Percentiles rank a stretch among this genome's conserved stretches.
These are phyloP conservation scores for Euphorbia pulcherrima DNA, from an alignment of 345 rosid species.

Conservation along the genomic window DNA sequence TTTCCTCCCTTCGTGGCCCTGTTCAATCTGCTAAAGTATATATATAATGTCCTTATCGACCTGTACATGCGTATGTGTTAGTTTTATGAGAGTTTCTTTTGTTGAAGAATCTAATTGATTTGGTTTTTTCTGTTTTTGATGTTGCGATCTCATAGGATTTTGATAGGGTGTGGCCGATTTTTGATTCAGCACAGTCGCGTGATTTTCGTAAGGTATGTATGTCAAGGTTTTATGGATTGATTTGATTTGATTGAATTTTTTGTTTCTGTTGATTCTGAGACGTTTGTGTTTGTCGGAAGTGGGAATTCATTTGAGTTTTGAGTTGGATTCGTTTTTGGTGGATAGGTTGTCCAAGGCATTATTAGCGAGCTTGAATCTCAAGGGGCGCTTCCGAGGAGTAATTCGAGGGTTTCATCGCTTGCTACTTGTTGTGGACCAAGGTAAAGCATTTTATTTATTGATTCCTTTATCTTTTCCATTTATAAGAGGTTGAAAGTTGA, in stretches of 20 bases:
- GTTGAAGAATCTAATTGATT: constrained; percentile 6
- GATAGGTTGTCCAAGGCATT: constrained; percentile 94
- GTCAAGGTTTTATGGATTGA: constrained; percentile 1
- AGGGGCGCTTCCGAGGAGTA: constrained; percentile 98
- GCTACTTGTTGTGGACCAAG: constrained; percentile 99
- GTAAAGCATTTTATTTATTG: constrained; percentile 32
- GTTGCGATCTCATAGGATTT: constrained; percentile 77
- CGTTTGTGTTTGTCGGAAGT: neutral
- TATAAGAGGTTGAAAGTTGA: neutral
- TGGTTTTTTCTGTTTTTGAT: constrained; percentile 2
- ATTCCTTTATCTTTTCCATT: neutral
- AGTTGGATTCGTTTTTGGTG: constrained; percentile 14
- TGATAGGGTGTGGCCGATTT: constrained; percentile 98
- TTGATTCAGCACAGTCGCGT: constrained; percentile 96
- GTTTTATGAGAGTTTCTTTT: constrained; percentile 10
- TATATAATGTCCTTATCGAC: neutral
- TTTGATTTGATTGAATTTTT: constrained; percentile 8
- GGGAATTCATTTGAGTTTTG: neutral
- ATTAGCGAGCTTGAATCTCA: constrained; percentile 97
- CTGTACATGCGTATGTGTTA: neutral
- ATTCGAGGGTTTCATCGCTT: constrained; percentile 97
- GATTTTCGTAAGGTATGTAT: constrained; percentile 89
- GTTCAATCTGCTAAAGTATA: constrained; percentile 84
- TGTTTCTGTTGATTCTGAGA: neutral
- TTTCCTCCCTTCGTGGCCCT: constrained; percentile 97